Base-by-base conservation (phyloP, 2,329 filamentous ascomycete genomes). In the Colletotrichum lini region DNA sequence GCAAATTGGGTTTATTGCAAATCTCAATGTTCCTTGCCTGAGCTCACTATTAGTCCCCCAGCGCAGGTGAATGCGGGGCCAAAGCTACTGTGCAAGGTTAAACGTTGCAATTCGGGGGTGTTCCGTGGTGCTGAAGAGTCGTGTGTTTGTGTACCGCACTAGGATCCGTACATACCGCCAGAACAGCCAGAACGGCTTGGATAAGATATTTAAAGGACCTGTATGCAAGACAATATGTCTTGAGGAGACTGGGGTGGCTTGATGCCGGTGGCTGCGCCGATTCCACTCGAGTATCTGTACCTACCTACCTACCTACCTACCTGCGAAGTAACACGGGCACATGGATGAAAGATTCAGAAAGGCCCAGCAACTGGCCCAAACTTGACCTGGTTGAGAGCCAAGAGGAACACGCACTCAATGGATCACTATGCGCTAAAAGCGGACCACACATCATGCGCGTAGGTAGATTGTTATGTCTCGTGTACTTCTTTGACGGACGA, bases 1-100 rank as follows among this genome's bases (percentile, higher is more conserved):
- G 64, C 64, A 71, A 45, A 42, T 57, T 42, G 23, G 49, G n/a
- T 50, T 10, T 38, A 49, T 67, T 53, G 63, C 35, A 54, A 66
- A 23, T 57, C 50, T 70, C 56, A 44, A 42, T 42, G 49, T 40
- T 23, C 50, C 44, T 56, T 35, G 13, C 58, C 42, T n/a, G 18
- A 16, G 44, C 26, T 49, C 9, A 38, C 35, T 38, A 38, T 38
- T n/a, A 49, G 21, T 23, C n/a, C 35, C 9, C 38, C 53, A 52
- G 44, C 45, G 56, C 49, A 65, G 63, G 35, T 65, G 63, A 59
- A 50, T 65, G 63, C 54, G 63, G 53, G 54, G 53, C 44, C 30
- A 30, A 23, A 50, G 53, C 63, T 18, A 38, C 35, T 8, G 53
- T 52, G 53, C 63, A 65, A 49, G 63, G 63, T 59, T 50, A 21